A percentile compares a stretch with the other conserved stretches of the same genome.
phyloP scores from a whole-genome alignment of 75 land plant genomes.

The Cryptomeria japonica region DNA sequence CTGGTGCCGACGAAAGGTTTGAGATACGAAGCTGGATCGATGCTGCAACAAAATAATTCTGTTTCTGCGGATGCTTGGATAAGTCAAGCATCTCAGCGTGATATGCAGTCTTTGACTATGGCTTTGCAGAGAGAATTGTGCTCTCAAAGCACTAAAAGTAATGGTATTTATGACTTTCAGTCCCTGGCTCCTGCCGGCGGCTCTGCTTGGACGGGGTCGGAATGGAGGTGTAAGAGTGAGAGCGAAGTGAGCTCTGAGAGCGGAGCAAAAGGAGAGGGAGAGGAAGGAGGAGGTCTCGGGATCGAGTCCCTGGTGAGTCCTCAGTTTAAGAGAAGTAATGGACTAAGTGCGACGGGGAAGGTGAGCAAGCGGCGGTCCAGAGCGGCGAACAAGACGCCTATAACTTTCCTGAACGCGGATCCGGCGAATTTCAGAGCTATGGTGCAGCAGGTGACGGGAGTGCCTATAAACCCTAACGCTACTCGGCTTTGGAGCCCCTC shows the following conservation, averaged over 20 bases:
- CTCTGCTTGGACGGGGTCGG: neutral
- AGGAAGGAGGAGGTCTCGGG: neutral
- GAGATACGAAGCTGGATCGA: slow-evolving; percentile 5
- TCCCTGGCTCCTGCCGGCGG: too few species aligned
- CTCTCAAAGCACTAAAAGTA: neutral
- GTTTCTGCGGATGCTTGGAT: neutral
- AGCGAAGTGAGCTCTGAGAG: neutral
- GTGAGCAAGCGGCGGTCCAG: slow-evolving; percentile 13
- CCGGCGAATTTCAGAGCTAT: slow-evolving; percentile 16
- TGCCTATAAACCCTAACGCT: neutral
- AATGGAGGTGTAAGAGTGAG: neutral
- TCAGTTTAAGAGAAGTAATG: neutral
- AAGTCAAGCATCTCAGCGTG: neutral
- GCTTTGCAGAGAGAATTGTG: slow-evolving; percentile 15
- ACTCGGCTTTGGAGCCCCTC: neutral
- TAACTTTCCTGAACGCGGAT: slow-evolving; percentile 8
- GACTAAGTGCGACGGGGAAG: neutral
- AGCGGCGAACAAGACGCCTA: slow-evolving; percentile 16
- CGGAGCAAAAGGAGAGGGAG: neutral
- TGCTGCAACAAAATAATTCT: neutral
- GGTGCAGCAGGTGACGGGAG: slow-evolving; percentile 13
- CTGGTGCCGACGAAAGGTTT: neutral
- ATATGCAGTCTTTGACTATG: neutral
- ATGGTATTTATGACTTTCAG: neutral
- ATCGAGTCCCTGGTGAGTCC: neutral